Percentiles rank a stretch among this genome's conserved stretches.
Conservation (phyloP, 2,329 filamentous ascomycete genomes). For the Pseudodiploospora longispora region DNA sequence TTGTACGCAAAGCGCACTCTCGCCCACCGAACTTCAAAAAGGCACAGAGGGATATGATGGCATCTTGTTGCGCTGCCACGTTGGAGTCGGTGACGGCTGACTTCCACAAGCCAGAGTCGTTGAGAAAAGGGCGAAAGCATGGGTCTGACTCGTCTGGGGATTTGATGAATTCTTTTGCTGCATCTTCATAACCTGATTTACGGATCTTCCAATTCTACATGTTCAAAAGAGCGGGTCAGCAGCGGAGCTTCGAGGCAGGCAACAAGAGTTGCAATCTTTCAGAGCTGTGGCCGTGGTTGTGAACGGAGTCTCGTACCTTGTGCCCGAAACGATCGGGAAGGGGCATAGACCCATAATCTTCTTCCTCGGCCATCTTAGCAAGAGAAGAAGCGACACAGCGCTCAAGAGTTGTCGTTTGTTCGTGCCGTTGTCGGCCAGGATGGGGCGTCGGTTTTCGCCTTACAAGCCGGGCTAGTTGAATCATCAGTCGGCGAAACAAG, state of each 20-base stretch:
- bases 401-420: background rate
- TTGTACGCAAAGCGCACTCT: slow-evolving; percentile 71
- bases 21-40: slow-evolving; percentile 87
- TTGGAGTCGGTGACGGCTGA: slow-evolving; percentile 89
- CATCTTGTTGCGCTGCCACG: slow-evolving; percentile 93
- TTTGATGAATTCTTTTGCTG: slow-evolving; percentile 74
- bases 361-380: slow-evolving; percentile 69
- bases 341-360: slow-evolving; percentile 73
- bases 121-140: slow-evolving; percentile 77
- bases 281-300: too few species aligned
- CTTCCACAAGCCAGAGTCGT: slow-evolving; percentile 84
- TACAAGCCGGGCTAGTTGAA: slow-evolving; percentile 18
- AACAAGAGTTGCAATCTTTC: background rate
- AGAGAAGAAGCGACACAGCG: slow-evolving; percentile 9
- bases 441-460: slow-evolving; percentile 10
- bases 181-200: slow-evolving; percentile 91
- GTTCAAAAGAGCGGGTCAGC: background rate
- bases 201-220: slow-evolving; percentile 85
- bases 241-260: background rate
- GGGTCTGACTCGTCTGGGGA: slow-evolving; percentile 81
- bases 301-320: slow-evolving; percentile 46
- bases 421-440: slow-evolving; percentile 14
- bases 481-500: slow-evolving; percentile 23
- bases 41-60: slow-evolving; percentile 75
- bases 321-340: slow-evolving; percentile 74